phyloP scores from a whole-genome alignment of 306 rosid genomes.

The Datisca glomerata region DNA sequence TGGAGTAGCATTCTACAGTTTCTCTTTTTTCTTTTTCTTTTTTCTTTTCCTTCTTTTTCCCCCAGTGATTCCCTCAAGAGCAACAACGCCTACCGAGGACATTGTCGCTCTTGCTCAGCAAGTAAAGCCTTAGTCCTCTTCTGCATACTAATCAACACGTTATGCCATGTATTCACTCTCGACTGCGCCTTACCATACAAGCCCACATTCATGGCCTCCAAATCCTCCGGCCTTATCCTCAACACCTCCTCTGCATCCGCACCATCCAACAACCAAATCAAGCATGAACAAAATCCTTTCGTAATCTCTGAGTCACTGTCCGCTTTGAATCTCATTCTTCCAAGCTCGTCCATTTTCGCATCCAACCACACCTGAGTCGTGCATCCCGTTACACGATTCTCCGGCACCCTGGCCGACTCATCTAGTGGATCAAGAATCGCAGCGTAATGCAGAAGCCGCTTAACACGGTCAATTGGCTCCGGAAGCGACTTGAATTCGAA shows the following conservation, averaged over 20 bases:
- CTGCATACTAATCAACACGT: constrained; percentile 52
- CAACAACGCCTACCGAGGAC: background rate
- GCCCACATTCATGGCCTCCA: constrained; percentile 44
- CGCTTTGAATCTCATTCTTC: constrained; percentile 51
- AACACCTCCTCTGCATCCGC: constrained; percentile 43
- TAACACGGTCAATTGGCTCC: constrained; percentile 69
- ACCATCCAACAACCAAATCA: constrained; percentile 57
- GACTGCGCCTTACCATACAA: constrained; percentile 35
- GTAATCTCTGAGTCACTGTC: constrained; percentile 84
- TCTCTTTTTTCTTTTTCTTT: too few species aligned
- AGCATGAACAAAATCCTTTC: constrained; percentile 65
- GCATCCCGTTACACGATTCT: constrained; percentile 52
- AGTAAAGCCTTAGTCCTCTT: constrained; percentile 33
- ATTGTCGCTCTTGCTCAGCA: constrained; percentile 2
- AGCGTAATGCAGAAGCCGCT: constrained; percentile 57
- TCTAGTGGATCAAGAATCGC: constrained; percentile 29
- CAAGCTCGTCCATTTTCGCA: constrained; percentile 30
- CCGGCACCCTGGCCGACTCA: constrained; percentile 21
- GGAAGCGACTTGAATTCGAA: constrained; percentile 41
- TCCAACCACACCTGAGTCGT: constrained; percentile 66
- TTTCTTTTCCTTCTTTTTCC: too few species aligned
- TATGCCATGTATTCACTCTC: constrained; percentile 67
- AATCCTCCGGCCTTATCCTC: constrained; percentile 23
- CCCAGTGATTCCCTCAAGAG: too few species aligned
- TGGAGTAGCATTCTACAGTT: too few species aligned